These are phyloP conservation scores for Theileria equi DNA, from an alignment of 169 alveolate genomes.

Conservation along the genomic window DNA sequence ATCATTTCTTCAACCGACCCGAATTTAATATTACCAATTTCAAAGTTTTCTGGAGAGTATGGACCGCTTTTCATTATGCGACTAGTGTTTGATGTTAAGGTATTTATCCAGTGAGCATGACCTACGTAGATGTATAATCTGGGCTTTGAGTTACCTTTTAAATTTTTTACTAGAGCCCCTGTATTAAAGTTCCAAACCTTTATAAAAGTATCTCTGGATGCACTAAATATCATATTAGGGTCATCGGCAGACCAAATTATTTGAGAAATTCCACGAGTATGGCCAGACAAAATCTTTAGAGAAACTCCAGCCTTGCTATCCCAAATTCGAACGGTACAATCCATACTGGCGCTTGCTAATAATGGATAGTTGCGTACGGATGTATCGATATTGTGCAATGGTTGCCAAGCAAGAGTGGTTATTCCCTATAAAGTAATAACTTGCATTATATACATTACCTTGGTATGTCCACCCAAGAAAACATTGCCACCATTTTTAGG, in stretches of 20 bases:
- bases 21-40: slow-evolving; percentile 35
- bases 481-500: slow-evolving; percentile 22
- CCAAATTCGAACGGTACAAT: slow-evolving; percentile 89
- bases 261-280: slow-evolving; percentile 89
- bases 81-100: slow-evolving; percentile 93
- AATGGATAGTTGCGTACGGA: slow-evolving; percentile 46
- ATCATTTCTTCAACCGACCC: slow-evolving; percentile 36
- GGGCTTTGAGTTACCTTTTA: slow-evolving; percentile 50
- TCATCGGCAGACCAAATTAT: slow-evolving; percentile 92
- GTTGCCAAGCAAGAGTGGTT: slow-evolving; percentile 88
- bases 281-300: slow-evolving; percentile 84
- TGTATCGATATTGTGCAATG: slow-evolving; percentile 77
- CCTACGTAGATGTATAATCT: slow-evolving; percentile 71
- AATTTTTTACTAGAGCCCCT: slow-evolving; percentile 71
- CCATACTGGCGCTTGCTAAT: slow-evolving; percentile 81
- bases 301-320: slow-evolving; percentile 77
- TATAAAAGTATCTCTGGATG: slow-evolving; percentile 92
- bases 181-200: slow-evolving; percentile 86
- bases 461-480: slow-evolving; percentile 59
- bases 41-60: slow-evolving; percentile 71
- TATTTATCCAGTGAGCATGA: slow-evolving; percentile 99
- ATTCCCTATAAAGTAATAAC: slow-evolving; percentile 63
- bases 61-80: slow-evolving; percentile 88
- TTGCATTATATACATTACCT: slow-evolving; percentile 23
- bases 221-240: slow-evolving; percentile 78